Base-by-base conservation (phyloP, 495 filamentous ascomycete species). In the Podospora australis region DNA sequence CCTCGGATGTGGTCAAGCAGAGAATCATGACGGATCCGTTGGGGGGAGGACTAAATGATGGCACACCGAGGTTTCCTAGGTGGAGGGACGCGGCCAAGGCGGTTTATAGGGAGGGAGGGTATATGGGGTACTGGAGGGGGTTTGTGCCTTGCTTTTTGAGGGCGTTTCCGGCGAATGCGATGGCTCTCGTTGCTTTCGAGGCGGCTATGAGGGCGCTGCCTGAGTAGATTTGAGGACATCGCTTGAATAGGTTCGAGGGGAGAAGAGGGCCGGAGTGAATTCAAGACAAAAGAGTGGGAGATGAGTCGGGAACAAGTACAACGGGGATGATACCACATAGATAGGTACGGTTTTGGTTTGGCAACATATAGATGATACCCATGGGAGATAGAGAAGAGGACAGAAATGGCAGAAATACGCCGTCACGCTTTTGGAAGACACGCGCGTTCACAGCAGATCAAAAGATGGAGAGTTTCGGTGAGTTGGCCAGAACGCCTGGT, bases 131-230 rank as follows among this genome's bases (percentile, higher is more conserved):
- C 65, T 97, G 90, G 90, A 75, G 91, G 36, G 92, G 92, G 2
- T 98, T 98, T 59, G 48, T 91, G 53, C 92, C 92, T 0, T 96
- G 91, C 62, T 94, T 96, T 63, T 63, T 96, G 48, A 76, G 92
- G 59, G 92, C 92, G 10, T 98, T 98, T 66, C 92, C 92, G 39
- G 92, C 92, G 41, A 98, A 98, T 72, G 91, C 90, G 1, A 83
- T 91, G 79, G 91, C 91, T 8, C 61, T 98, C 64, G 79, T 95
- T 48, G 91, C 86, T 28, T 96, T 95, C 73, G 91, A 98, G 67
- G 87, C 81, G 7, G 88, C 85, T 44, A 94, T 96, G 90, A 78
- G 90, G 56, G 69, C 71, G 39, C 70, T 96, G 64, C 84, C 86
- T 41, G 78, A 63, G 55, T 59, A 53, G n/a, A 20, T 44, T 36